Evolutionary conservation across 2,329 filamentous ascomycete genomes (phyloP).

Genomic region (Phaeophleospora eucalypticola): DNA sequence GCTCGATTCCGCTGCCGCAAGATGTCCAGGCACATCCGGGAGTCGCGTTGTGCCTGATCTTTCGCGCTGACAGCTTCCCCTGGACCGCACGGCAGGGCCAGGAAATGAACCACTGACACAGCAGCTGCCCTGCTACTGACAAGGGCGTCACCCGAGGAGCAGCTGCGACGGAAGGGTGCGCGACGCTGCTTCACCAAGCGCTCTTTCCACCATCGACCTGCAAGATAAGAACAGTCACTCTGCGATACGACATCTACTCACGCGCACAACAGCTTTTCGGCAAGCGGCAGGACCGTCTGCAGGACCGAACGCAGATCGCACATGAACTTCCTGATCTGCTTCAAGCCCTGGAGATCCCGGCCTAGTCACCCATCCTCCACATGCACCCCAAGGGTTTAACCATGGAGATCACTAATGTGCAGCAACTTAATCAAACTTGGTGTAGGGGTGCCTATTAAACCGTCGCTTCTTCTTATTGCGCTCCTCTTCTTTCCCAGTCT

Average conservation of each 20-base stretch:
- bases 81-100: too few relatives aligned
- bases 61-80: too few relatives aligned
- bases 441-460: not conserved
- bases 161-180: too few relatives aligned
- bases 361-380: not conserved
- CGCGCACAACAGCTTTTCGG: not conserved
- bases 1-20: too few relatives aligned
- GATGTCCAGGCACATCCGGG: too few relatives aligned
- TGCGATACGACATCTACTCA: not conserved
- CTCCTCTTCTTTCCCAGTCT: not conserved
- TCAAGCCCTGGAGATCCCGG: constrained; percentile 2
- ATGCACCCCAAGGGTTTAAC: constrained; percentile 1
- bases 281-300: not conserved
- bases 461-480: not conserved
- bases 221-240: too few relatives aligned
- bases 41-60: too few relatives aligned
- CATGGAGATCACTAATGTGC: constrained; percentile 1
- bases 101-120: too few relatives aligned
- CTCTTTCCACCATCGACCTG: too few relatives aligned
- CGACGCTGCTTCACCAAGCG: too few relatives aligned
- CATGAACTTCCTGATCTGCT: constrained; percentile 4
- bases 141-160: too few relatives aligned
- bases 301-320: constrained; percentile 1
- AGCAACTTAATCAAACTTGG: constrained; percentile 3
- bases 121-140: too few relatives aligned